Evolutionary conservation across 805 yeast genomes (phyloP), one percentile per base, ranked within the genome.

Genomic region (Ogataea chonburiensis): DNA sequence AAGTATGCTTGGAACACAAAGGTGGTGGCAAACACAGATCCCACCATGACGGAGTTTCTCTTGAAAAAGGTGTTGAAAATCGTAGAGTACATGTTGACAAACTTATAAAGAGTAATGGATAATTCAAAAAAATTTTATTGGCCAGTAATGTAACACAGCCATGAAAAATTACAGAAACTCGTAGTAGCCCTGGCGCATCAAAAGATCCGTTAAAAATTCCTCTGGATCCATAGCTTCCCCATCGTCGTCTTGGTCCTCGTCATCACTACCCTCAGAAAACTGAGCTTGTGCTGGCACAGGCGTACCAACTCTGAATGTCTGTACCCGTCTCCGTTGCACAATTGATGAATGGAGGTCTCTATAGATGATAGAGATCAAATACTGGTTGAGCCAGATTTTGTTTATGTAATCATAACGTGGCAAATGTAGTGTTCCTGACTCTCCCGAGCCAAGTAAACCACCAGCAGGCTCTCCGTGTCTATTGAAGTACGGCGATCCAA

Each of bases 1-100:
- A 83, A 83, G 56, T 72, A 71, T 34, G 79, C 81, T 70, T 86
- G 91, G 76, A 88, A 87, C 46, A 79, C 78, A 59, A 89, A 89
- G 31, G 97, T 88, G 55, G 85, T 79, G 33, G 79, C 82, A 52
- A 89, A 82, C 44, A 89, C 71, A 45, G 93, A 71, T 49, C 86
- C 86, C 45, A 89, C 95, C 66, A 75, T 86, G 46, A 83, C 71
- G 31, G 97, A 77, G 79, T 91, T 89, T 76, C 96, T 86, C 77
- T 86, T 86, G 76, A 86, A 81, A 38, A 83, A 53, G 23, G 71
- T 64, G 75, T 79, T 81, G 76, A 76, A 79, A 44, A 79, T 55
- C 29, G 76, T 61, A 28, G 82, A 58, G 51, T 50, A 57, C 41
- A 43, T 34, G 39, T 35, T 35, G 34, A 35, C 30, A 24, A 34